Evolutionary conservation across 2,329 filamentous ascomycete genomes (phyloP).

Genomic region (Basipetospora chlamydospora): DNA sequence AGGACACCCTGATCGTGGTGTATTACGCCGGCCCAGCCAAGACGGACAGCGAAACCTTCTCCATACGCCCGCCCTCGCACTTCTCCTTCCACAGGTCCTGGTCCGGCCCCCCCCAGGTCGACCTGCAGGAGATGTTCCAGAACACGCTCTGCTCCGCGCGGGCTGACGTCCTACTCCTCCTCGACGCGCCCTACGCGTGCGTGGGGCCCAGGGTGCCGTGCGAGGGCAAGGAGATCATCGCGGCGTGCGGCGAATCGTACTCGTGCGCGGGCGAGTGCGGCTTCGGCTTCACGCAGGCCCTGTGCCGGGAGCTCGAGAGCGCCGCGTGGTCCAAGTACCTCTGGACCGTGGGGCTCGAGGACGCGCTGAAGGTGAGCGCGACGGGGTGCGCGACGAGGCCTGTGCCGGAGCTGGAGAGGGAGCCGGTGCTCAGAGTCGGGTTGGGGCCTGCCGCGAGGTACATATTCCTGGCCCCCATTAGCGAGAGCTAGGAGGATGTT

Average conservation of each 20-base stretch:
- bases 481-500: too few relatives aligned
- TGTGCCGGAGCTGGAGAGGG: neutral
- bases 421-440: neutral
- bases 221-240: slow-evolving; percentile 3
- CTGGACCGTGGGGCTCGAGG: slow-evolving; percentile 1
- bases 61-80: neutral
- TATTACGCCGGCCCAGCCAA: slow-evolving; percentile 1
- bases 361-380: neutral
- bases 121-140: neutral
- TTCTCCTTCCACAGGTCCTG: neutral
- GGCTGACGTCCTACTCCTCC: slow-evolving; percentile 2
- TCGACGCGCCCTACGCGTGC: neutral
- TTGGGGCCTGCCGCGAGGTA: neutral
- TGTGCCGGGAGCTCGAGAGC: neutral
- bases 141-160: neutral
- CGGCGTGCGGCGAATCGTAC: neutral
- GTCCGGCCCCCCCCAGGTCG: too few relatives aligned
- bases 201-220: neutral
- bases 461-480: neutral
- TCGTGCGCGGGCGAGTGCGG: neutral
- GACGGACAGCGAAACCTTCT: neutral
- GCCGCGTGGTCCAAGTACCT: neutral
- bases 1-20: slow-evolving; percentile 1
- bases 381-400: neutral
- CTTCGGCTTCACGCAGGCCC: neutral